These are phyloP conservation scores for Aureobasidium uvarum DNA, from an alignment of 2,329 filamentous ascomycete genomes.

Conservation along the genomic window DNA sequence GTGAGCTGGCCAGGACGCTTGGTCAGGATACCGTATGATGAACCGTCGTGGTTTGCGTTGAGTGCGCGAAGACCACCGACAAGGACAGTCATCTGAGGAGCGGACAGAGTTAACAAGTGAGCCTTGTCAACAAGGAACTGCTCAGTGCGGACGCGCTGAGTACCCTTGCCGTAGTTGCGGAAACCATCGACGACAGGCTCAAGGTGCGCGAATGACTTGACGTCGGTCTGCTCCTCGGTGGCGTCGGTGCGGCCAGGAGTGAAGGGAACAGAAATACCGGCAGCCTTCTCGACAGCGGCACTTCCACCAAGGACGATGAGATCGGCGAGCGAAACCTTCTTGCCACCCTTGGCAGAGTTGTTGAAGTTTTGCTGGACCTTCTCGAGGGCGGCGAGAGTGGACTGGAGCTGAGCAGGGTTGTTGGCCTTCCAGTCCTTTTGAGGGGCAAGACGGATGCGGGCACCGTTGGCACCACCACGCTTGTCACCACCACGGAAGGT, in stretches of 20 bases:
- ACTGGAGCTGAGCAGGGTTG: constrained; percentile 64
- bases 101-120: constrained; percentile 66
- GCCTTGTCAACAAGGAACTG: constrained; percentile 70
- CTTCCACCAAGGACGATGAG: constrained; percentile 72
- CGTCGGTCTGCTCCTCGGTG: constrained; percentile 68
- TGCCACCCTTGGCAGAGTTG: constrained; percentile 50
- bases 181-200: constrained; percentile 72
- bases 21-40: constrained; percentile 66
- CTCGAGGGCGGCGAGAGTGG: constrained; percentile 63
- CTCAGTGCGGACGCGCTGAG: constrained; percentile 61
- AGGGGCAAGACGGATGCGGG: constrained; percentile 70
- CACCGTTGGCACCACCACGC: constrained; percentile 78
- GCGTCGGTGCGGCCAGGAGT: constrained; percentile 70
- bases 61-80: constrained; percentile 70
- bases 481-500: constrained; percentile 75
- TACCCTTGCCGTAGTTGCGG: constrained; percentile 72
- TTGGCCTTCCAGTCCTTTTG: constrained; percentile 72
- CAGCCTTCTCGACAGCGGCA: constrained; percentile 71
- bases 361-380: constrained; percentile 67
- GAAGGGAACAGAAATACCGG: constrained; percentile 66
- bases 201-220: constrained; percentile 61
- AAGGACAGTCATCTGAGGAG: constrained; percentile 68
- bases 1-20: constrained; percentile 65
- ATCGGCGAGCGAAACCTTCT: constrained; percentile 76
- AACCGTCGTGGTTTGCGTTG: constrained; percentile 69